Percentiles rank a stretch among this genome's conserved stretches.
Conservation (phyloP, 768 basidiomycete genomes). For the Rossbeevera mucosa region DNA sequence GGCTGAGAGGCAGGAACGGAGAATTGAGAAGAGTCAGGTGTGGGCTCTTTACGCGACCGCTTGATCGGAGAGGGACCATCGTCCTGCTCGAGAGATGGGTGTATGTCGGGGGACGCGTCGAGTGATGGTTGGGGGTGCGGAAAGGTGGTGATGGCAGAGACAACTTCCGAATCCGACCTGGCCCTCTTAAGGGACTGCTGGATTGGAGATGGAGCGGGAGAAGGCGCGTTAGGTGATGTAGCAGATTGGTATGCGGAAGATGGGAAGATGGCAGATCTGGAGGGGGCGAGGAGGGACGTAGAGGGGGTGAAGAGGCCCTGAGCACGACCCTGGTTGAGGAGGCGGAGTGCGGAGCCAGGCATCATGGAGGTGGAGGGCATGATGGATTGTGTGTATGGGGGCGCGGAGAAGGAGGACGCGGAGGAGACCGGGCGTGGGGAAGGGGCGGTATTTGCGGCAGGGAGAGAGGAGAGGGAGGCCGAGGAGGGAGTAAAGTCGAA, state of each 20-base stretch:
- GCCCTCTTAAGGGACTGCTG: slow-evolving; percentile 52
- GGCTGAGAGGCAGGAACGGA: slow-evolving; percentile 17
- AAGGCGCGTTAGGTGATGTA: slow-evolving; percentile 48
- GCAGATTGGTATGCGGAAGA: slow-evolving; percentile 46
- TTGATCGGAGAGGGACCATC: slow-evolving; percentile 70
- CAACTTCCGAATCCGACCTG: slow-evolving; percentile 62
- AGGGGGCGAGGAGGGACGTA: slow-evolving; percentile 52
- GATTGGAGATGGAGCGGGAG: slow-evolving; percentile 49
- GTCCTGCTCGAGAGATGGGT: slow-evolving; percentile 45
- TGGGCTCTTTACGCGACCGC: slow-evolving; percentile 57
- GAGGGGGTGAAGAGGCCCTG: slow-evolving; percentile 85
- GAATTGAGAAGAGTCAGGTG: slow-evolving; percentile 27
- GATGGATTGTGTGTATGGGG: slow-evolving; percentile 47
- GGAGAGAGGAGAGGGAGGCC: slow-evolving; percentile 63
- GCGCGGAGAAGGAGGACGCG: slow-evolving; percentile 60
- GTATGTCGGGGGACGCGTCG: slow-evolving; percentile 41
- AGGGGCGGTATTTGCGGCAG: slow-evolving; percentile 42
- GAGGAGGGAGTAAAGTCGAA: slow-evolving; percentile 89
- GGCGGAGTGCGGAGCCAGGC: slow-evolving; percentile 80
- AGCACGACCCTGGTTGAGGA: slow-evolving; percentile 80
- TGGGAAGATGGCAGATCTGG: slow-evolving; percentile 48
- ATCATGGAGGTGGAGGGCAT: slow-evolving; percentile 81
- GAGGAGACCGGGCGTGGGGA: slow-evolving; percentile 65
- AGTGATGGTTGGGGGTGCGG: slow-evolving; percentile 20
- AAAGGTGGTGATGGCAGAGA: slow-evolving; percentile 14